A percentile compares a stretch with the other conserved stretches of the same genome.
Conservation (phyloP, 495 filamentous ascomycete species). For the Cudoniella acicularis region DNA sequence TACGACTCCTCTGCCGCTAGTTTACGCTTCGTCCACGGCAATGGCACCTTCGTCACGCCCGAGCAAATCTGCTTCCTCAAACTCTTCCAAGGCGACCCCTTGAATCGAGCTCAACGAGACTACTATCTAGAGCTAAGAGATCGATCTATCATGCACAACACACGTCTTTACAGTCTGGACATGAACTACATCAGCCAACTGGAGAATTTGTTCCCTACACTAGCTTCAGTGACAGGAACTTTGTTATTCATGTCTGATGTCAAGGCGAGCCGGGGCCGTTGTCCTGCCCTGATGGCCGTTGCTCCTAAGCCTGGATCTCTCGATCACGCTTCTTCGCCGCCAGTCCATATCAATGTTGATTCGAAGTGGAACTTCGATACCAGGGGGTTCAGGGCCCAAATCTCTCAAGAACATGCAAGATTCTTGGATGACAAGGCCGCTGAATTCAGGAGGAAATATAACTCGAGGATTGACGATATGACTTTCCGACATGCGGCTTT, state of each 20-base stretch:
- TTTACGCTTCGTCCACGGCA: constrained; percentile 4
- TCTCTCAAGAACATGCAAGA: background rate
- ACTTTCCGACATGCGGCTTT: constrained; percentile 1
- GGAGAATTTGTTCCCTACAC: background rate
- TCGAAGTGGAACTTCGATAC: background rate
- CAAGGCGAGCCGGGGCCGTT: no score
- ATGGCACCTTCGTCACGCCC: background rate
- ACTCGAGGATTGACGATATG: background rate
- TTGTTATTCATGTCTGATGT: background rate
- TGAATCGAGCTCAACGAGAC: no score
- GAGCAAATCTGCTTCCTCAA: background rate
- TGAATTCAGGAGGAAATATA: background rate
- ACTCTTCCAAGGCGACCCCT: background rate
- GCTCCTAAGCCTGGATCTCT: no score
- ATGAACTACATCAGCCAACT: background rate
- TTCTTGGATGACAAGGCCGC: background rate
- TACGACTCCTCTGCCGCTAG: background rate
- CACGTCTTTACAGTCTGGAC: background rate
- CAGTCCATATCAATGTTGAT: background rate
- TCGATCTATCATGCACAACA: background rate
- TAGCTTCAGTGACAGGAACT: background rate
- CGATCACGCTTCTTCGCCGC: background rate
- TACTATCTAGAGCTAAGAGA: background rate
- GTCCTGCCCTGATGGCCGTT: background rate
- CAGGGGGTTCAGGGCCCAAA: background rate